Percentiles rank a stretch among this genome's conserved stretches.
phyloP scores from a whole-genome alignment of 805 yeast species.

The Pichia phayaonensis region DNA sequence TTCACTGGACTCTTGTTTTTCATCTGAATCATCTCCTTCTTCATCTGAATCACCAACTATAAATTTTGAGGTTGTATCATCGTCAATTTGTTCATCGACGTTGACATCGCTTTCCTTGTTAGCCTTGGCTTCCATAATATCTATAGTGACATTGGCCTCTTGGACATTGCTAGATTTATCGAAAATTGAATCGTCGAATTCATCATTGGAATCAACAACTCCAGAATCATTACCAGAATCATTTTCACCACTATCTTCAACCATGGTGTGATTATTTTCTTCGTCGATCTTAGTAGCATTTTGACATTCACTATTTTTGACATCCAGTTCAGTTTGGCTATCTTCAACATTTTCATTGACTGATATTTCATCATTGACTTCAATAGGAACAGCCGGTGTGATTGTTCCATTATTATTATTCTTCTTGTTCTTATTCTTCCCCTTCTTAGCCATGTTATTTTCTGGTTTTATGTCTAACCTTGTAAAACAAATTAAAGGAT shows the following conservation, averaged over 20 bases:
- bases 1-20: background rate
- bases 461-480: too few relatives aligned
- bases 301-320: background rate
- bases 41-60: background rate
- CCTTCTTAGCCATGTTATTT: background rate
- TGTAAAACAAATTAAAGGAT: too few relatives aligned
- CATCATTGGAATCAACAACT: constrained; percentile 4
- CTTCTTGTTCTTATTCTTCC: background rate
- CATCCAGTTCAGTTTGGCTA: background rate
- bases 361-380: background rate
- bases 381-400: background rate
- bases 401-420: background rate
- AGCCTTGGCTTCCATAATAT: too few relatives aligned
- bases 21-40: background rate
- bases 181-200: background rate
- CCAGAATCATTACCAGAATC: background rate
- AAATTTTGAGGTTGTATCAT: background rate
- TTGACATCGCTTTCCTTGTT: background rate
- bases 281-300: background rate
- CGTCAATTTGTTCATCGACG: background rate
- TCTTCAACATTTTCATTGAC: background rate
- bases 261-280: background rate
- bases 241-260: background rate
- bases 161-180: background rate
- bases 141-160: background rate